These are phyloP conservation scores for Amanita muscaria DNA, from an alignment of 768 basidiomycete genomes.

Conservation along the genomic window DNA sequence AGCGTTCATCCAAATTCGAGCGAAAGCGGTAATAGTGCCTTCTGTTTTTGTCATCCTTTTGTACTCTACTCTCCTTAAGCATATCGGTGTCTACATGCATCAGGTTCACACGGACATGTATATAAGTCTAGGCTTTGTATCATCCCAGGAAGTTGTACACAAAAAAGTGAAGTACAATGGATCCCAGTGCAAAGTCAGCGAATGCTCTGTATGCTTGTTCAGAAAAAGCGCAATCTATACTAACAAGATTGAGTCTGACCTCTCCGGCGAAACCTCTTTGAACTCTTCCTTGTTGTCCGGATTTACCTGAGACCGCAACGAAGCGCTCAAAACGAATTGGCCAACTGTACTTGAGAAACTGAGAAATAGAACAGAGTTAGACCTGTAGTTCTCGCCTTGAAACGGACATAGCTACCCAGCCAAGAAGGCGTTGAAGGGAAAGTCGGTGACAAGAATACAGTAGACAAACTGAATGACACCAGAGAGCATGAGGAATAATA, in stretches of 20 bases:
- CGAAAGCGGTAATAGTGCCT: slow-evolving; percentile 28
- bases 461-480: slow-evolving; percentile 89
- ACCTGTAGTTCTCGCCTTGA: not conserved
- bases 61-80: not conserved
- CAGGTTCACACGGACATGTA: no score
- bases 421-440: slow-evolving; percentile 95
- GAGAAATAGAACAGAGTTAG: not conserved
- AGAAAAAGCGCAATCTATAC: not conserved
- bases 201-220: slow-evolving; percentile 61
- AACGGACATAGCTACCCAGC: slow-evolving; percentile 60
- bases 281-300: slow-evolving; percentile 76
- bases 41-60: not conserved
- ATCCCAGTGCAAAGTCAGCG: slow-evolving; percentile 93
- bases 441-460: slow-evolving; percentile 85
- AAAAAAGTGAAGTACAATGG: slow-evolving; percentile 94
- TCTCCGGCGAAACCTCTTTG: slow-evolving; percentile 87
- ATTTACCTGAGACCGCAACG: slow-evolving; percentile 87
- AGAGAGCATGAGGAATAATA: slow-evolving; percentile 85
- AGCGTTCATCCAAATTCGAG: slow-evolving; percentile 75
- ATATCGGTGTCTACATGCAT: not conserved
- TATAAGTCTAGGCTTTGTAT: slow-evolving; percentile 13
- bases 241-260: slow-evolving; percentile 39
- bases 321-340: slow-evolving; percentile 93
- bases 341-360: slow-evolving; percentile 93
- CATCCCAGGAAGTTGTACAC: slow-evolving; percentile 97